phyloP scores from a whole-genome alignment of 1,284 basidiomycete genomes.

The Ceratobasidium papillatum region DNA sequence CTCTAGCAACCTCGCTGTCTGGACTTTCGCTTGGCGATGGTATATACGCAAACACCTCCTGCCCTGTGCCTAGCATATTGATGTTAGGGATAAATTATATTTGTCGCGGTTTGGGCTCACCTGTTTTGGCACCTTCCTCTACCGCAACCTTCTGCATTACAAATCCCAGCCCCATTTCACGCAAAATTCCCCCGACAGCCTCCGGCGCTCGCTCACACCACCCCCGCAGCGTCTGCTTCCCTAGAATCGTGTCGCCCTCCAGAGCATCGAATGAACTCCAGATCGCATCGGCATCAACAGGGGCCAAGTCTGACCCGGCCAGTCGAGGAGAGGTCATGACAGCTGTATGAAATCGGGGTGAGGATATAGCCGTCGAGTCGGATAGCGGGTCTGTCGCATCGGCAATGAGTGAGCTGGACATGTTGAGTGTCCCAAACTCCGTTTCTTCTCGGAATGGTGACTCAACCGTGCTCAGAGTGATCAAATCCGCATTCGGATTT shows the following conservation, averaged over 20 bases:
- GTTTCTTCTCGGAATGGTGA: conserved; percentile 35
- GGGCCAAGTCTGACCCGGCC: conserved; percentile 5
- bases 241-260: neutral
- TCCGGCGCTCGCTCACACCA: conserved; percentile 37
- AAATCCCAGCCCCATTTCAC: conserved; percentile 28
- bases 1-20: conserved; percentile 48
- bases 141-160: conserved; percentile 26
- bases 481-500: conserved; percentile 34
- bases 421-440: conserved; percentile 19
- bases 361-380: conserved; percentile 20
- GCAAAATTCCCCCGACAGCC: neutral
- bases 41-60: conserved; percentile 36
- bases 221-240: conserved; percentile 29
- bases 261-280: conserved; percentile 30
- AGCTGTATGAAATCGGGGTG: conserved; percentile 18
- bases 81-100: conserved; percentile 55
- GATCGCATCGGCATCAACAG: conserved; percentile 29
- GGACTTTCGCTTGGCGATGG: conserved; percentile 31
- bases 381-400: neutral
- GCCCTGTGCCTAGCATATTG: conserved; percentile 39
- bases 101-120: conserved; percentile 67
- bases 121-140: neutral
- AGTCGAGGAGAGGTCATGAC: conserved; percentile 30
- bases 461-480: conserved; percentile 28
- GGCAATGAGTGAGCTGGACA: conserved; percentile 3